phyloP scores from a whole-genome alignment of 2,329 filamentous ascomycete genomes.

The Xylariaceae sp. region DNA sequence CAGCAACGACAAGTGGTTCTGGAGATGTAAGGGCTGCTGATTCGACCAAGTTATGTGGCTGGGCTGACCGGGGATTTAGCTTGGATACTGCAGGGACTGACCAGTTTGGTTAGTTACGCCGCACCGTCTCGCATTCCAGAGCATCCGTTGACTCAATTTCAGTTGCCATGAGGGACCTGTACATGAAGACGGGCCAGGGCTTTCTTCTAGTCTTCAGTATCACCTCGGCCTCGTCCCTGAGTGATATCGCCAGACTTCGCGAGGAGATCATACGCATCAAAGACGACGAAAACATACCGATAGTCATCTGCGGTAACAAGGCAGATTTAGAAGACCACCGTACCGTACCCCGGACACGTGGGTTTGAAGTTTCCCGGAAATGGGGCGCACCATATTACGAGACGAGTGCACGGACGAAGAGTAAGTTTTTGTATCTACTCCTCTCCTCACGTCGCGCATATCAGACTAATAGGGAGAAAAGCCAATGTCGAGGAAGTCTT shows the following conservation, averaged over 20 bases:
- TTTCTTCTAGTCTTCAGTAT: slow-evolving; percentile 92
- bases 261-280: slow-evolving; percentile 91
- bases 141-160: slow-evolving; percentile 21
- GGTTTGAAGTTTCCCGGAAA: slow-evolving; percentile 77
- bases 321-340: slow-evolving; percentile 84
- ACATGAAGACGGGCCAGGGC: slow-evolving; percentile 91
- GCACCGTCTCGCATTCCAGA: slow-evolving; percentile 7
- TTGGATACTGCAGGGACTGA: slow-evolving; percentile 88
- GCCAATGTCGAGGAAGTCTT: slow-evolving; percentile 90
- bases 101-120: slow-evolving; percentile 71
- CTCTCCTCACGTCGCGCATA: too few species aligned
- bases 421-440: too few species aligned
- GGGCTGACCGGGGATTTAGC: slow-evolving; percentile 40
- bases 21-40: slow-evolving; percentile 78
- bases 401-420: slow-evolving; percentile 73
- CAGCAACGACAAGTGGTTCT: slow-evolving; percentile 83
- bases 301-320: slow-evolving; percentile 91
- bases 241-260: slow-evolving; percentile 72
- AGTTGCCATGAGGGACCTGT: slow-evolving; percentile 70
- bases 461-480: slow-evolving; percentile 23
- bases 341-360: slow-evolving; percentile 68
- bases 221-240: slow-evolving; percentile 75
- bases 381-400: slow-evolving; percentile 93
- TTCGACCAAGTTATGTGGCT: slow-evolving; percentile 19
- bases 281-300: slow-evolving; percentile 75